phyloP scores from a whole-genome alignment of 306 rosid genomes.

The Ammopiptanthus mongolicus region DNA sequence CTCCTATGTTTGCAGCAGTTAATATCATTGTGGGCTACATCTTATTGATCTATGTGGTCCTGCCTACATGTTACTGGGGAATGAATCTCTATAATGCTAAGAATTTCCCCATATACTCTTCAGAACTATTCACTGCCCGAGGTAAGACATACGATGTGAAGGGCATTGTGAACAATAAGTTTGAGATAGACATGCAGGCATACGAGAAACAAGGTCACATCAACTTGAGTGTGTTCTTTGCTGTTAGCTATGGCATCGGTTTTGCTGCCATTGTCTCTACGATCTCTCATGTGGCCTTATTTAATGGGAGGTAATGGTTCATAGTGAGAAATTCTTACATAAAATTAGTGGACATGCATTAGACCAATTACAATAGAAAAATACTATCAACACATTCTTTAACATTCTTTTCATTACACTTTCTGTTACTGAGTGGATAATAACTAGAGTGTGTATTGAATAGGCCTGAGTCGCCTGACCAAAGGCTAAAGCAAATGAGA shows the following conservation, averaged over 20 bases:
- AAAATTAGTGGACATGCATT: no score
- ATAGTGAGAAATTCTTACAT: no score
- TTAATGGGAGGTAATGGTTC: slow-evolving; percentile 51
- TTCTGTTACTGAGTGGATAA: no score
- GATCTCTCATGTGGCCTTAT: slow-evolving; percentile 58
- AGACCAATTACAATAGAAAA: no score
- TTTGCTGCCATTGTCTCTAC: slow-evolving; percentile 59
- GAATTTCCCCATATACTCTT: slow-evolving; percentile 57
- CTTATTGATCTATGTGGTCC: slow-evolving; percentile 31
- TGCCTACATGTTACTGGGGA: slow-evolving; percentile 57
- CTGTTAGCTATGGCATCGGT: slow-evolving; percentile 54
- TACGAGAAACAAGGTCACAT: slow-evolving; percentile 43
- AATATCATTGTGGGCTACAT: slow-evolving; percentile 51
- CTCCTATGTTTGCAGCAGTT: slow-evolving; percentile 53
- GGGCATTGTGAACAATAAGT: slow-evolving; percentile 46
- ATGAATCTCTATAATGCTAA: slow-evolving; percentile 44
- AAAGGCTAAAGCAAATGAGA: no score
- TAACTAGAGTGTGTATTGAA: no score
- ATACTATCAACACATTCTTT: no score
- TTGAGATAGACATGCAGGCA: slow-evolving; percentile 47
- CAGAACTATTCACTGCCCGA: slow-evolving; percentile 26
- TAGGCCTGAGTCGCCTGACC: no score
- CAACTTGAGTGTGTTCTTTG: slow-evolving; percentile 44
- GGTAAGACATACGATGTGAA: slow-evolving; percentile 45
- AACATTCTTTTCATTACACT: no score